Evolutionary conservation across 345 rosid genomes (phyloP).

Genomic region (Syzygium jambos): DNA sequence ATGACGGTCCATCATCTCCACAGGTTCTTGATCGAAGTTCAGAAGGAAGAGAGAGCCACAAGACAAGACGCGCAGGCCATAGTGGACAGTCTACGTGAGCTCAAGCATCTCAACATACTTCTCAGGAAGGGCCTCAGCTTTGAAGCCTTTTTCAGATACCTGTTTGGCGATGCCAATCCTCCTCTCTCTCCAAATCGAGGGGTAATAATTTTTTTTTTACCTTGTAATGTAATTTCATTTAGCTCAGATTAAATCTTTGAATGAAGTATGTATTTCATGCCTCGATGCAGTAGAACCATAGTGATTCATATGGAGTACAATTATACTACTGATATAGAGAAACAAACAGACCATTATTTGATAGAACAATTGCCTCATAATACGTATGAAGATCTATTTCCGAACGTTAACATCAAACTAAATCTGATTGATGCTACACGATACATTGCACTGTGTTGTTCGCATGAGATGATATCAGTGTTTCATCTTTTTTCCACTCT

Average conservation of each 20-base stretch:
- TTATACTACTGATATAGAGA: not conserved
- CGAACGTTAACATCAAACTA: not conserved
- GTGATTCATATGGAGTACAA: not conserved
- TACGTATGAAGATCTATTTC: not conserved
- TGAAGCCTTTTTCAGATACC: conserved; percentile 44
- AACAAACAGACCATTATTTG: not conserved
- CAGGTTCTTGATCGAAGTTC: conserved; percentile 35
- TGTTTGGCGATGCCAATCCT: conserved; percentile 35
- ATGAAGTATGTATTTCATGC: not conserved
- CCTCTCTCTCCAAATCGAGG: conserved; percentile 13
- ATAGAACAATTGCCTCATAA: not conserved
- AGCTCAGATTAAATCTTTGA: not conserved
- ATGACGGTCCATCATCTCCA: conserved; percentile 33
- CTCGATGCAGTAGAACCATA: not conserved
- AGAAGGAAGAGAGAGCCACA: conserved; percentile 27
- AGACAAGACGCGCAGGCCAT: conserved; percentile 36
- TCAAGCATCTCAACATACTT: conserved; percentile 34
- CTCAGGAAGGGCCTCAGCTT: conserved; percentile 37
- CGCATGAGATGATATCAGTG: not conserved
- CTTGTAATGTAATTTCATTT: not conserved
- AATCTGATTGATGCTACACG: not conserved
- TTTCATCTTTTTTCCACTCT: not conserved
- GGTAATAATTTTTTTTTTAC: conserved; percentile 7
- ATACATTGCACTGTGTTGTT: not conserved
- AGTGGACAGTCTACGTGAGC: conserved; percentile 28